Evolutionary conservation across 2,329 filamentous ascomycete species (phyloP), one percentile per base, ranked within the genome.

Genomic region (Hirsutella thompsonii): DNA sequence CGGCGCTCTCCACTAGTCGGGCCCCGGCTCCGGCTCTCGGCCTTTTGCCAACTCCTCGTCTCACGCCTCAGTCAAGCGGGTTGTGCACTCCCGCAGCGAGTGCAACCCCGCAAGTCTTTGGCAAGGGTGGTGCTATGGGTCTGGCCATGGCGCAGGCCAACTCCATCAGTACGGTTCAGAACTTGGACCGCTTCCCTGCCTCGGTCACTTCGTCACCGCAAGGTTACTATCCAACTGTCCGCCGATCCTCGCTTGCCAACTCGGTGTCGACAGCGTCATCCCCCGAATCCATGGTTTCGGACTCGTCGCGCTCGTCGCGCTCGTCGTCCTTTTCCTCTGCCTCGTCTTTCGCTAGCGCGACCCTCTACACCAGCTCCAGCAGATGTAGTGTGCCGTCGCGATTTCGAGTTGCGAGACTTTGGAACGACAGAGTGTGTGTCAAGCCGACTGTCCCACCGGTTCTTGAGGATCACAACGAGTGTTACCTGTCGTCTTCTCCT

Each of bases 261-360:
- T 77, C 76, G 16, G 63, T 76, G 49, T 81, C 76, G 20, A 74
- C 72, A 23, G 70, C 72, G 28, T 81, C 77, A 44, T 81, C 77
- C 21, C 77, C 77, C 46, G 76, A 81, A 54, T 81, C 77, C 42
- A 80, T 81, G 76, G 61, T 81, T 36, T 80, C 77, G 44, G 77
- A 81, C 54, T 64, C 67, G 43, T 79, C 72, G 44, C 69, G 69
- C 46, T 68, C 74, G 47, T 80, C 76, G 48, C 74, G 75, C 56
- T 78, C 74, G 40, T 79, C 76, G 55, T 80, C 76, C 16, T 74
- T 78, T 60, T 79, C 75, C 43, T 78, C 75, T 53, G 68, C 72
- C 52, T 78, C 74, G 49, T 76, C 72, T 44, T 61, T 74, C 62
- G 69, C 62, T 58, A 73, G 68, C 68, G 75, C 74, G 74, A 75